A percentile compares a stretch with the other conserved stretches of the same genome.
Evolutionary conservation across 1,139 yeast genomes (phyloP).

Genomic region (Diutina neorugosa): DNA sequence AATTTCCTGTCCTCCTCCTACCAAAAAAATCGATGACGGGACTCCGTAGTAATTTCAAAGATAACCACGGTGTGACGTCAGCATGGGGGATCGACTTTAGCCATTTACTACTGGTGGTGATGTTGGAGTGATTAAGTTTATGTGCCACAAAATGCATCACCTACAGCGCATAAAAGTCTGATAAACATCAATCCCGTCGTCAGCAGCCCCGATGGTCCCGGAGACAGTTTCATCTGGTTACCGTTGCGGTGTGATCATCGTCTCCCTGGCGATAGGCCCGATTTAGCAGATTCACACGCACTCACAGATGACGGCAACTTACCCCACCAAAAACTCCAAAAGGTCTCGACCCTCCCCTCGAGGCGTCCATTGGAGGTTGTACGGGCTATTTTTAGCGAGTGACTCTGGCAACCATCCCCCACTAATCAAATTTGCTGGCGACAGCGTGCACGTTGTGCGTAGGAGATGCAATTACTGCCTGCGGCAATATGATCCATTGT

Average conservation of each 20-base stretch:
- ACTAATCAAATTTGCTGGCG: no score
- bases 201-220: not conserved
- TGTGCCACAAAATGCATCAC: not conserved
- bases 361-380: not conserved
- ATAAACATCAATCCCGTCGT: no score
- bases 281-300: not conserved
- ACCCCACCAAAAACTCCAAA: no score
- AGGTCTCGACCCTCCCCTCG: no score
- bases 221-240: not conserved
- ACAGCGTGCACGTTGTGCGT: not conserved
- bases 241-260: not conserved
- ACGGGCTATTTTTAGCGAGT: not conserved
- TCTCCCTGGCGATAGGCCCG: not conserved
- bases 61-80: not conserved
- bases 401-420: not conserved
- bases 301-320: no score
- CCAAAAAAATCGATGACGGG: no score
- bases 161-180: not conserved
- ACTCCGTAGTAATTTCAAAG: no score
- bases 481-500: not conserved
- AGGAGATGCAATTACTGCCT: not conserved
- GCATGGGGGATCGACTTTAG: no score
- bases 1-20: no score
- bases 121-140: no score
- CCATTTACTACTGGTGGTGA: no score